Conservation (phyloP, 768 basidiomycete species). For the Tubosaeta sp. region DNA sequence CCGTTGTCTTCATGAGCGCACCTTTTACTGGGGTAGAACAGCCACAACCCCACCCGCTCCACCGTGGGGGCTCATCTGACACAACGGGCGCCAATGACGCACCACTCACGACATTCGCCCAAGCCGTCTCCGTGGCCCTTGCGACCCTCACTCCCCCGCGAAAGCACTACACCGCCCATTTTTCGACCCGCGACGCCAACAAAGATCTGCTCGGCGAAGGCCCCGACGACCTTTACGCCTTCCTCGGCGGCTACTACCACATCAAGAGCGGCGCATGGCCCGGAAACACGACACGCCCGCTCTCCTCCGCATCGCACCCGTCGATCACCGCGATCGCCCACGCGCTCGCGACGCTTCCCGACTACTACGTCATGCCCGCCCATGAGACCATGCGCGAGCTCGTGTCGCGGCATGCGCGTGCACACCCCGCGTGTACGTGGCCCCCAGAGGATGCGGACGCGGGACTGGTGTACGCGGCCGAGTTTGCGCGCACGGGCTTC, state of each 20-base stretch:
- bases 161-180: conserved; percentile 57
- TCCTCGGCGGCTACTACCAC: conserved; percentile 34
- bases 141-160: conserved; percentile 44
- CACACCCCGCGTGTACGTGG: conserved; percentile 35
- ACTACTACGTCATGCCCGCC: conserved; percentile 60
- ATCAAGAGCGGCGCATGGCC: conserved; percentile 56
- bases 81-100: conserved; percentile 2
- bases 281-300: conserved; percentile 37
- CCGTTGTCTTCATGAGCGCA: conserved; percentile 56
- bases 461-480: conserved; percentile 40
- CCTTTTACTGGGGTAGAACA: conserved; percentile 48
- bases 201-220: conserved; percentile 34
- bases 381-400: conserved; percentile 50
- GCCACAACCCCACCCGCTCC: conserved; percentile 15
- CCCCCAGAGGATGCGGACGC: conserved; percentile 44
- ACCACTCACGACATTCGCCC: conserved; percentile 6
- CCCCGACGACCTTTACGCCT: conserved; percentile 18
- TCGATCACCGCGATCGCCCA: conserved; percentile 23
- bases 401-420: conserved; percentile 35
- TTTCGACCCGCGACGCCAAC: conserved; percentile 44
- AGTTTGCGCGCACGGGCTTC: conserved; percentile 52
- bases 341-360: conserved; percentile 43
- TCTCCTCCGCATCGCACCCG: conserved; percentile 29
- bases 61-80: conserved; percentile 2
- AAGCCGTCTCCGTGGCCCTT: conserved; percentile 24